Base-by-base conservation (phyloP, 495 filamentous ascomycete genomes). In the Penicillium samsonianum region DNA sequence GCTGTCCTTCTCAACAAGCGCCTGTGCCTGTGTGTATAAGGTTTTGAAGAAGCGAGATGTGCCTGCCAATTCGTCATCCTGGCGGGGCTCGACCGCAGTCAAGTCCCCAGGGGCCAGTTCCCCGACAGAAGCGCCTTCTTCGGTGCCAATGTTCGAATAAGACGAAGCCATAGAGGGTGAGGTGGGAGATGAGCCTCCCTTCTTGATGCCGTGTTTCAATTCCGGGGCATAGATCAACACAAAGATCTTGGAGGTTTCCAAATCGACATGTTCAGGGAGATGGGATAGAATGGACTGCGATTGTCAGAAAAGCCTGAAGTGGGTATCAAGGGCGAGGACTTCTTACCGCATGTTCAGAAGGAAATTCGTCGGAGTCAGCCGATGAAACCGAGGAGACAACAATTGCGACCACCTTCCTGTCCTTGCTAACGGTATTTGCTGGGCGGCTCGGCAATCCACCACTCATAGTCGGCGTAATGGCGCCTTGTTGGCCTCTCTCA, bases 151-250 rank as follows among this genome's bases (percentile, higher is more conserved):
- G 68, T 91, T 91, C 7, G 90, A 93, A 69, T 91, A 96, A 0
- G 92, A 95, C 9, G 91, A 95, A 57, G 87, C 84, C 54, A 92
- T 76, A 14, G 90, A 94, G 37, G 83, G 79, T 30, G 79, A 79
- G 46, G 74, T 73, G 31, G 67, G 71, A 26, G 72, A 75, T 23
- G 67, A 65, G 62, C 67, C 72, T 9, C 69, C 67, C 48, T 73
- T 68, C 40, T 57, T 65, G 58, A 74, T 70, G 17, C 81, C 76
- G 58, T 89, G 87, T 72, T 89, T 91, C 55, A 95, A 77, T 28
- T 80, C 82, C 0, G 92, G 92, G 12, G 90, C 84, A 67, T 96
- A 95, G 67, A 97, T 95, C 55, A 97, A 80, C 49, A 96, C 79
- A 59, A 96, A 94, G 31, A 96, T 78, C 61, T 88, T 86, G 44